Evolutionary conservation across 257 asterid genomes (phyloP), one percentile per base, ranked within the genome.

Genomic region (Fraxinus quadrangulata): DNA sequence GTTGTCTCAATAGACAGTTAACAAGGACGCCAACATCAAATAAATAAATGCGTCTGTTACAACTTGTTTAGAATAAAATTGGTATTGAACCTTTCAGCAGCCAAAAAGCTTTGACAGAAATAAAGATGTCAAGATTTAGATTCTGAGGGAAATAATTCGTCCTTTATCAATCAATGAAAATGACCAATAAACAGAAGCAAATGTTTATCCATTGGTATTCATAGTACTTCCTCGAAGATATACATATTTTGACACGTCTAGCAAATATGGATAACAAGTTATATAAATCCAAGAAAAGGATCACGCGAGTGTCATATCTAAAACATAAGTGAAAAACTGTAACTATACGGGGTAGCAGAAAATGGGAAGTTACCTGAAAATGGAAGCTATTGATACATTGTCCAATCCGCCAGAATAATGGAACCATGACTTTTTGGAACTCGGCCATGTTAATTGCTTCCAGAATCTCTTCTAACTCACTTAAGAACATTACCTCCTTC

Each of bases 401-500:
- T 47, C 90, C 81, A 77, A 94, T 80, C 83, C 97, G 92, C 84
- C 86, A 81, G 79, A 89, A 94, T 39, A 94, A 80, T 3, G 96
- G 96, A 69, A 91, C 88, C 97, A 92, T 91, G 72, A 94, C 86
- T 74, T 86, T 86, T 77, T 89, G 94, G 78, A 94, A 94, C 81
- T 92, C 97, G 5, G 80, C 77, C 92, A 91, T 85, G 83, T 82
- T 85, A 59, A 92, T 91, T 30, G 73, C 84, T 81, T 92, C 98
- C 70, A 94, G 84, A 83, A 92, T 88, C 85, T 94, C 96, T 87
- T 94, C 97, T 71, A 92, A 6, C 85, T 94, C 98, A n/a, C 94
- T 83, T 85, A 92, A 78, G 80, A 92, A 92, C 94, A 94, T 91
- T 74, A 94, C 89, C 90, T 94, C 98, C 83, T 94, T 94, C 75